Evolutionary conservation across 2,329 filamentous ascomycete genomes (phyloP), one percentile per base, ranked within the genome.

Genomic region (Camptophora hylomeconis): DNA sequence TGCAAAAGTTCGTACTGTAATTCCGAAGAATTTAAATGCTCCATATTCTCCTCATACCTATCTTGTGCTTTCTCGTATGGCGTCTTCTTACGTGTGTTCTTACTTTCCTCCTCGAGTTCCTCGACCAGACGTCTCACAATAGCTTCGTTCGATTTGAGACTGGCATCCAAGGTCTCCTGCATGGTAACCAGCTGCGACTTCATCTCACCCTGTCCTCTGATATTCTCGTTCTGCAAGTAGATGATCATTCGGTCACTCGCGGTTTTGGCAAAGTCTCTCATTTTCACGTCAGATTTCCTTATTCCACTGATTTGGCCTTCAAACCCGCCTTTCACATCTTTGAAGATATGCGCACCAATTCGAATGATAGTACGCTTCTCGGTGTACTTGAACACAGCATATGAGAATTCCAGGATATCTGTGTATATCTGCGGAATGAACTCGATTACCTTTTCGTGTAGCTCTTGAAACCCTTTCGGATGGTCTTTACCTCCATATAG

Each of bases 11-110:
- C 21, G 10, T 23, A 23, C 19, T 23, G 21, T n/a, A 11, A n/a
- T 5, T n/a, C 5, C 5, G 21, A 11, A 6, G 21, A 13, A 23
- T 23, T 13, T 11, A 23, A 13, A 23, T 23, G 14, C 6, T 5
- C 10, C 21, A 23, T 23, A n/a, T 23, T 23, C 10, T 23, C 21
- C 14, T 23, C 21, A 23, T 11, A 23, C 10, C 14, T 13, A 23
- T 23, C 21, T 23, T 23, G 21, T 23, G 21, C 21, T 23, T 23
- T 23, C 21, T 23, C 21, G 21, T 23, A 23, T 5, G 21, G 21
- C 5, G 21, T 23, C 21, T 23, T 23, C 10, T 23, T 23, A 6
- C 21, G 11, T 13, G 14, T 23, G 21, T 5, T 23, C 10, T n/a
- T 23, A 6, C 10, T 23, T n/a, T 23, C 21, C 21, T 23, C 21